Base-by-base conservation (phyloP, 2,329 filamentous ascomycete species). In the Colletotrichum filicis region DNA sequence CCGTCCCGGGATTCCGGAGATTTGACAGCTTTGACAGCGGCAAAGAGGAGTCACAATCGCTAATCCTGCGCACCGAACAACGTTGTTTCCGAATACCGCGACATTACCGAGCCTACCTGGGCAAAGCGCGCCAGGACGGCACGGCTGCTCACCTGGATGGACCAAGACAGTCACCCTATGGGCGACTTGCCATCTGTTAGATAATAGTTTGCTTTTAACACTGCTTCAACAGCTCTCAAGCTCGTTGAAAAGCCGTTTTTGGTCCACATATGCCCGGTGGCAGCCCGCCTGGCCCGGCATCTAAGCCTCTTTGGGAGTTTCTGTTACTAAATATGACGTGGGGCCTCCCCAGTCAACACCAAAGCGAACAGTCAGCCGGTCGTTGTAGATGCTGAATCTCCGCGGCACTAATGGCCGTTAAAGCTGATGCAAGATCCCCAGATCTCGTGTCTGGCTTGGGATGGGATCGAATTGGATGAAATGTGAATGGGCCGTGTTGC, bases 321-420 rank as follows among this genome's bases (percentile, higher is more conserved):
- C 75, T 79, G 67, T 78, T 79, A 79, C 75, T 75, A 76, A 79
- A 77, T 75, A 75, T 75, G 69, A 77, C 71, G 74, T 71, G 35
- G 32, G 22, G 26, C 67, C 67, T 52, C 57, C 57, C 68, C 28
- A 26, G 53, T 57, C 55, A 64, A 55, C 52, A 63, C 57, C 63
- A 60, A 30, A 69, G 65, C 64, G 46, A 46, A 49, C 32, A 42
- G 14, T 71, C 46, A 70, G 59, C 63, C 58, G 57, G 57, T 61
- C 46, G 73, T 74, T 52, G 70, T 69, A 65, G 68, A 75, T 67
- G 64, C 46, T 63, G 71, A 64, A 78, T 80, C 78, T 79, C 78
- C 78, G 78, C 78, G 78, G 78, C 74, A 24, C 30, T 14, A 32
- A 46, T 26, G 35, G 56, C 24, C 24, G 55, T 73, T 73, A 73